Percentiles rank a stretch among this genome's conserved stretches.
phyloP scores from a whole-genome alignment of 331 rosid genomes.

The Rhamnella rubrinervis region DNA sequence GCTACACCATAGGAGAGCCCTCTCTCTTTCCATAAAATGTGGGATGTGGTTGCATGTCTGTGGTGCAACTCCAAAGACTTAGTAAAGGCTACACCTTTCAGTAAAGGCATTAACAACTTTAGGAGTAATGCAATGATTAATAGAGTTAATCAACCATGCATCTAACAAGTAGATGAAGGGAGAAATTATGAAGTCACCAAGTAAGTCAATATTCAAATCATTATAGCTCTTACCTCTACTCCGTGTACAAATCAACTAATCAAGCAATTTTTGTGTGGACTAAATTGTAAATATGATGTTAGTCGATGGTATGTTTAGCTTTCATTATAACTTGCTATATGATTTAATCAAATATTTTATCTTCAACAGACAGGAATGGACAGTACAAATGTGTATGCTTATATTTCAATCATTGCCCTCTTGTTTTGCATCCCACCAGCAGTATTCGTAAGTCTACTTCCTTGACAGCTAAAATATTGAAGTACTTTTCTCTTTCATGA shows the following conservation, averaged over 20 bases:
- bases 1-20: too few species aligned
- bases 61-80: too few species aligned
- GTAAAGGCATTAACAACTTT: too few species aligned
- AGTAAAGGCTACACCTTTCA: too few species aligned
- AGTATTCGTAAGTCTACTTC: conserved; percentile 49
- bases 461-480: neutral
- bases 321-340: neutral
- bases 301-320: neutral
- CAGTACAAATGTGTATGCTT: conserved; percentile 79
- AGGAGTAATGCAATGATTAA: neutral
- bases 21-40: too few species aligned
- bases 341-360: neutral
- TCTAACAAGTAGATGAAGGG: neutral
- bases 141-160: neutral
- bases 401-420: conserved; percentile 77
- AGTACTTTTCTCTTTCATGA: neutral
- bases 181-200: neutral
- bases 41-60: too few species aligned
- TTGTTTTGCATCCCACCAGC: conserved; percentile 81
- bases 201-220: neutral
- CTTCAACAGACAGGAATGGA: conserved; percentile 73
- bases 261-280: neutral
- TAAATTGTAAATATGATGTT: neutral
- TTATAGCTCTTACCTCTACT: neutral
- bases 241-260: neutral